These are phyloP conservation scores for Lumnitzera racemosa DNA, from an alignment of 345 rosid species.

Conservation along the genomic window DNA sequence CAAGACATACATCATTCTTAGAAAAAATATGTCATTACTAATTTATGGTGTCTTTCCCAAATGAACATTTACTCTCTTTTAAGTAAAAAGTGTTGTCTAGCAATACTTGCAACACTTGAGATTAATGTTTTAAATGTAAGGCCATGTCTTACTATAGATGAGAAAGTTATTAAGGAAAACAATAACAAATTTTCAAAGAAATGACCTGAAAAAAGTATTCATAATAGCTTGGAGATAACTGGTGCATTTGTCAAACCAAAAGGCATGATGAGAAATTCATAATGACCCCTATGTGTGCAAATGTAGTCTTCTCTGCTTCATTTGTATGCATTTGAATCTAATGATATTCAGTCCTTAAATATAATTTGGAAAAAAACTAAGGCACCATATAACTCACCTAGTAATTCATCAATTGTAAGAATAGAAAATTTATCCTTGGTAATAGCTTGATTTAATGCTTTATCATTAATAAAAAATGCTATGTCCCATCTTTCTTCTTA, in stretches of 20 bases:
- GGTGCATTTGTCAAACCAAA: no score
- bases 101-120: not conserved
- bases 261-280: no score
- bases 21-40: not conserved
- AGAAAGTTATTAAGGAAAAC: no score
- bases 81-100: not conserved
- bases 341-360: not conserved
- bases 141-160: not conserved
- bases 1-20: not conserved
- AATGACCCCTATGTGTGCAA: no score
- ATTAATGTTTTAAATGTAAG: not conserved
- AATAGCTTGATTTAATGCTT: not conserved
- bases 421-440: not conserved
- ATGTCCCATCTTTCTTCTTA: not conserved
- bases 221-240: no score
- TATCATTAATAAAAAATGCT: not conserved
- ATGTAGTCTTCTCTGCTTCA: no score
- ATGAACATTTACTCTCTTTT: not conserved
- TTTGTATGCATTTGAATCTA: not conserved
- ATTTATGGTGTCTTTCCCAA: not conserved
- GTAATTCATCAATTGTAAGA: not conserved
- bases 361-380: not conserved
- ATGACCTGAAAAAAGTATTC: no score
- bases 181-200: no score
- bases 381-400: not conserved